A percentile compares a stretch with the other conserved stretches of the same genome.
Conservation (phyloP, 2,329 filamentous ascomycete species). For the Fusarium sp. region DNA sequence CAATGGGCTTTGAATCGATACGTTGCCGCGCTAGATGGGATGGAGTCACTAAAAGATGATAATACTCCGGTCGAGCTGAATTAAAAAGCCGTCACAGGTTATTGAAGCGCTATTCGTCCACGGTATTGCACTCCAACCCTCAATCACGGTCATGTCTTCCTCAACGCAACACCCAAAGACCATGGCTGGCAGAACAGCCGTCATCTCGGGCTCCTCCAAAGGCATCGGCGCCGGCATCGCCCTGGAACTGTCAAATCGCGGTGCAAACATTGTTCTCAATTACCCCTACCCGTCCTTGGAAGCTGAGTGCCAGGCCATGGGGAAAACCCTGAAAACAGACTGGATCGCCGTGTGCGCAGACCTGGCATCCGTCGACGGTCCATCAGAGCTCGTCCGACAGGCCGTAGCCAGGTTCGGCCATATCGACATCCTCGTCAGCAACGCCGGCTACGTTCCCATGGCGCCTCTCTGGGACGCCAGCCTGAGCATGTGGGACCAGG, state of each 20-base stretch:
- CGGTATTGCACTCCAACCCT: background rate
- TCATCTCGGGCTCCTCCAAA: background rate
- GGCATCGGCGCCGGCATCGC: conserved; percentile 8
- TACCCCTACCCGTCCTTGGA: conserved; percentile 5
- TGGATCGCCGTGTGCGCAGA: conserved; percentile 15
- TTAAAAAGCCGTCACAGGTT: background rate
- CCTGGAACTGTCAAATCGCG: conserved; percentile 13
- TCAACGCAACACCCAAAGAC: background rate
- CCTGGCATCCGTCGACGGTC: background rate
- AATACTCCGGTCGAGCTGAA: background rate
- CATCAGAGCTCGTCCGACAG: background rate
- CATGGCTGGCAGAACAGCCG: background rate
- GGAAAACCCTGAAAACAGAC: background rate
- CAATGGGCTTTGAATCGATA: background rate
- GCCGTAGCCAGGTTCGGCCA: conserved; percentile 12
- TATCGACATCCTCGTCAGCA: background rate
- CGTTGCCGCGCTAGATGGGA: background rate
- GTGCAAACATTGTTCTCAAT: conserved; percentile 16
- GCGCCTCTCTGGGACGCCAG: background rate
- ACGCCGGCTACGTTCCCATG: background rate
- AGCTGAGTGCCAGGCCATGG: conserved; percentile 9
- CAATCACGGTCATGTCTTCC: background rate
- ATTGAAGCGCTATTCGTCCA: background rate
- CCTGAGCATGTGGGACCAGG: background rate
- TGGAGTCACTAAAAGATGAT: background rate